Percentiles rank a stretch among this genome's conserved stretches.
phyloP scores from a whole-genome alignment of 2,329 filamentous ascomycete genomes.

The Samsoniella hepiali region DNA sequence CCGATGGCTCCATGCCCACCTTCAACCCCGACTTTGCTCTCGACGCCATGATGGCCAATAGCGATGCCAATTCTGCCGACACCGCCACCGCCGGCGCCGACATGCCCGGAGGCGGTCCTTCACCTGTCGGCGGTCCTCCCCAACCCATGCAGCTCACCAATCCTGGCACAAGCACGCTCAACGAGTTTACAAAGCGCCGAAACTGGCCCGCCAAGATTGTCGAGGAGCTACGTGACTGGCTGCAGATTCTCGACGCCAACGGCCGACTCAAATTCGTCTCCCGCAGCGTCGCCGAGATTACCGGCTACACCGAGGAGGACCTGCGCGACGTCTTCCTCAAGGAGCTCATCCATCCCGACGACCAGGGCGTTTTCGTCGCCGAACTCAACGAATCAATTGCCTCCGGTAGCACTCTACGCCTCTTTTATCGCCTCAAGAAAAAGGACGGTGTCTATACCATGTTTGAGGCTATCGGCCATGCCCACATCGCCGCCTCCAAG shows the following conservation, averaged over 20 bases:
- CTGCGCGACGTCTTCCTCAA: conserved; percentile 72
- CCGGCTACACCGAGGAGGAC: conserved; percentile 69
- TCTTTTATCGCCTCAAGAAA: conserved; percentile 83
- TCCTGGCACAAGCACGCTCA: conserved; percentile 45
- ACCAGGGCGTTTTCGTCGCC: conserved; percentile 75
- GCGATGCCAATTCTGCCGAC: conserved; percentile 29
- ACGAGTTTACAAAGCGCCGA: conserved; percentile 58
- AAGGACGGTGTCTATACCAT: conserved; percentile 71
- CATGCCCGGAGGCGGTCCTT: conserved; percentile 42
- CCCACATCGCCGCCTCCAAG: conserved; percentile 73
- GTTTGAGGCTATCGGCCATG: conserved; percentile 89
- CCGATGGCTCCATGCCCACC: conserved; percentile 2
- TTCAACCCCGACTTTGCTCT: conserved; percentile 17
- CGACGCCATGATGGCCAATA: conserved; percentile 21
- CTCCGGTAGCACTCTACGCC: conserved; percentile 71
- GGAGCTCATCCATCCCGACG: conserved; percentile 82
- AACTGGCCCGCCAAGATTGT: conserved; percentile 88
- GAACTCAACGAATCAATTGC: conserved; percentile 89
- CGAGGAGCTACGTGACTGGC: conserved; percentile 83
- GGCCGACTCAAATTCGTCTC: conserved; percentile 85
- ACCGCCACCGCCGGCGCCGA: conserved; percentile 35
- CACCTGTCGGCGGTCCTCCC: conserved; percentile 38
- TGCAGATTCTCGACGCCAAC: conserved; percentile 82
- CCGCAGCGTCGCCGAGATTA: conserved; percentile 69
- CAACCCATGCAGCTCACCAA: conserved; percentile 22